phyloP scores from a whole-genome alignment of 2,329 filamentous ascomycete species.

The Aspergillus glaucus region DNA sequence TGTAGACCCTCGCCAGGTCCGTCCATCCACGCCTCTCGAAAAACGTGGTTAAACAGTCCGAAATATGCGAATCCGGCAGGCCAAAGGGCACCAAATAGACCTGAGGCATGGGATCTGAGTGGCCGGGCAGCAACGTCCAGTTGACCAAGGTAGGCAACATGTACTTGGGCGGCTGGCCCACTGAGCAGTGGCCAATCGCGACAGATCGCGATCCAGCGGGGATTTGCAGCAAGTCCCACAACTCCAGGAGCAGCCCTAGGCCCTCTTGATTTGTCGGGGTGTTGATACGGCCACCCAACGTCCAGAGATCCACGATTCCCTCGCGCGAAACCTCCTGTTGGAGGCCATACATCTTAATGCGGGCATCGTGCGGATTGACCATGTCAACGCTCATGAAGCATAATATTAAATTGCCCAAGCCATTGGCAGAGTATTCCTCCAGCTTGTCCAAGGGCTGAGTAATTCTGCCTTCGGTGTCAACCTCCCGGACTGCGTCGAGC shows the following conservation, averaged over 20 bases:
- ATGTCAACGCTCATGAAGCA: slow-evolving; percentile 4
- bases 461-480: neutral
- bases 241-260: slow-evolving; percentile 6
- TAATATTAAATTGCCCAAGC: neutral
- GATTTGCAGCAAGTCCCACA: slow-evolving; percentile 10
- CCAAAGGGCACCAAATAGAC: slow-evolving; percentile 13
- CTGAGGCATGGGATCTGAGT: slow-evolving; percentile 10
- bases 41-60: slow-evolving; percentile 8
- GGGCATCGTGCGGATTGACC: slow-evolving; percentile 6
- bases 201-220: neutral
- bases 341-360: slow-evolving; percentile 11
- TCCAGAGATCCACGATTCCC: slow-evolving; percentile 9
- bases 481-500: slow-evolving; percentile 6
- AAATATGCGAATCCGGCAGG: slow-evolving; percentile 7
- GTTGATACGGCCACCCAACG: slow-evolving; percentile 5
- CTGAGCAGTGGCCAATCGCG: neutral
- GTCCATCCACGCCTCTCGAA: slow-evolving; percentile 7
- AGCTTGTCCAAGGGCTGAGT: neutral
- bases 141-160: slow-evolving; percentile 10
- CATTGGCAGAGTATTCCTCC: neutral
- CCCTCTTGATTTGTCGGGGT: slow-evolving; percentile 3
- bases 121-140: slow-evolving; percentile 7
- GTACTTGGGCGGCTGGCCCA: slow-evolving; percentile 2
- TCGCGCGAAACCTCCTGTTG: slow-evolving; percentile 6
- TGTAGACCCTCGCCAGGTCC: slow-evolving; percentile 7